Conservation (phyloP, 2,329 filamentous ascomycete genomes). For the Fonsecaea nubica region DNA sequence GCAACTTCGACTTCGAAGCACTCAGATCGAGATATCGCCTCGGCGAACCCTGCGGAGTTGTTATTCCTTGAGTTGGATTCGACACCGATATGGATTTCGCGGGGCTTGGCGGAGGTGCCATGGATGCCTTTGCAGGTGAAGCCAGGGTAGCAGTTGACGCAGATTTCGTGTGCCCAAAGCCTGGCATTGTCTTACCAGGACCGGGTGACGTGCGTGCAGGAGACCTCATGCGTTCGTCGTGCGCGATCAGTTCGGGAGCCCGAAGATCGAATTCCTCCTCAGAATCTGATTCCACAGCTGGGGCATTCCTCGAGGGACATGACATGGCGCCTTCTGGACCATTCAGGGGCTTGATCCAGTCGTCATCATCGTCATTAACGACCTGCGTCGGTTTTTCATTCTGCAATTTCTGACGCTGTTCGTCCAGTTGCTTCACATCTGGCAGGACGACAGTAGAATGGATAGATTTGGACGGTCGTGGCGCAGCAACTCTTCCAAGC, state of each 20-base stretch:
- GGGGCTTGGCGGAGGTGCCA: conserved; percentile 44
- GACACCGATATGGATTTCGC: conserved; percentile 69
- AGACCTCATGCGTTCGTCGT: conserved; percentile 38
- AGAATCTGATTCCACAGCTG: conserved; percentile 52
- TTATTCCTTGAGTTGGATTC: conserved; percentile 64
- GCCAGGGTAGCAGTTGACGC: conserved; percentile 66
- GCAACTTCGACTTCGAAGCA: conserved; percentile 90
- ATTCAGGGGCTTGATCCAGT: conserved; percentile 64
- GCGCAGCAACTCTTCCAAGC: conserved; percentile 63
- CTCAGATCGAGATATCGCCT: conserved; percentile 72
- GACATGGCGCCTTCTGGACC: conserved; percentile 40
- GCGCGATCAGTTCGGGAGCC: conserved; percentile 40
- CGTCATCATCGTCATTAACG: conserved; percentile 57
- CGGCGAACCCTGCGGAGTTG: conserved; percentile 65
- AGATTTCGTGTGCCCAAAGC: conserved; percentile 65
- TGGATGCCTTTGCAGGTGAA: conserved; percentile 55
- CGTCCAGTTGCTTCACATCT: conserved; percentile 35
- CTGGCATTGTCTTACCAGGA: conserved; percentile 37
- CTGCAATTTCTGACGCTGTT: conserved; percentile 38
- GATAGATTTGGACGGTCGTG: conserved; percentile 55
- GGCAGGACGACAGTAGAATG: conserved; percentile 39
- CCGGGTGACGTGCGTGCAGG: conserved; percentile 31
- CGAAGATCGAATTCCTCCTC: conserved; percentile 53
- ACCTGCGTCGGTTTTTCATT: conserved; percentile 21
- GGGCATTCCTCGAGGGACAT: conserved; percentile 53